Evolutionary conservation across 192 early-diverging fungal species (phyloP).

Genomic region (Gryganskiella cystojenkinii): DNA sequence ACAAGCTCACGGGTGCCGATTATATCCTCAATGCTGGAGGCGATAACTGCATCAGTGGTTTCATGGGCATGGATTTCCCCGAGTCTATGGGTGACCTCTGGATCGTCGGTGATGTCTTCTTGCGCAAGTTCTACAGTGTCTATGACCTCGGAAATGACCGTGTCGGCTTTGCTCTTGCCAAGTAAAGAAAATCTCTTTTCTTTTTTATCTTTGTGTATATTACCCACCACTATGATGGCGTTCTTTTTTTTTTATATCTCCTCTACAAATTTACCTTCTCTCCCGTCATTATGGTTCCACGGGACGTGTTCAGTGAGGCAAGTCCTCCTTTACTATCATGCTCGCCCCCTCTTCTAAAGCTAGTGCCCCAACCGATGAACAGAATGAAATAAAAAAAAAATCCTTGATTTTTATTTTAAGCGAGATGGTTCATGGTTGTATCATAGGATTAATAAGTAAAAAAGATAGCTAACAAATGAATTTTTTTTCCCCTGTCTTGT

Average conservation of each 20-base stretch:
- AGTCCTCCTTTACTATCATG: too few relatives aligned
- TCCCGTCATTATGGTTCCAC: too few relatives aligned
- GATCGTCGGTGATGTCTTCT: constrained; percentile 88
- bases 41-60: constrained; percentile 80
- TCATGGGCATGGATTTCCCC: constrained; percentile 95
- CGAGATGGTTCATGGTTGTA: too few relatives aligned
- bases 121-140: constrained; percentile 84
- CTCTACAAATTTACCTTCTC: too few relatives aligned
- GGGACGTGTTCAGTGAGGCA: too few relatives aligned
- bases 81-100: constrained; percentile 80
- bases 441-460: too few relatives aligned
- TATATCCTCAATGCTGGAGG: constrained; percentile 69
- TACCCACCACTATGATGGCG: too few relatives aligned
- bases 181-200: constrained; percentile 13
- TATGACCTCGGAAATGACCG: constrained; percentile 78
- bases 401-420: too few relatives aligned
- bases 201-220: not conserved
- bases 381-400: too few relatives aligned
- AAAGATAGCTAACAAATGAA: not conserved
- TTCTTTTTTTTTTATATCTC: not conserved
- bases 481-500: not conserved
- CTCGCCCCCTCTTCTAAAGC: too few relatives aligned
- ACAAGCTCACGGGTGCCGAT: constrained; percentile 67
- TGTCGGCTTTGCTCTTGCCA: constrained; percentile 68
- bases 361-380: too few relatives aligned